These are phyloP conservation scores for Mortierella sp. DNA, from an alignment of 371 early-diverging fungal species.

Conservation along the genomic window DNA sequence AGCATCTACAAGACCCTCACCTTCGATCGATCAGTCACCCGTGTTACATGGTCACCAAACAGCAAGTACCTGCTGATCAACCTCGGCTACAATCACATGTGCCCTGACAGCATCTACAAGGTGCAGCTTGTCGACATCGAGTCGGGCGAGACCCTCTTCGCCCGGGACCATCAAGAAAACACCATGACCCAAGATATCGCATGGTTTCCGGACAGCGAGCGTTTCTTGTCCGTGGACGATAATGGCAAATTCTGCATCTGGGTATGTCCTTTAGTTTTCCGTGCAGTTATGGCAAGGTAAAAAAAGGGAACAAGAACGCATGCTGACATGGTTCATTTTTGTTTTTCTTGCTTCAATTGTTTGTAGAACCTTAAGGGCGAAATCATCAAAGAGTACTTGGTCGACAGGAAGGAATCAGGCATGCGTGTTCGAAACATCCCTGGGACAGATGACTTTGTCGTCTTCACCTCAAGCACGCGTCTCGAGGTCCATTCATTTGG, in stretches of 20 bases:
- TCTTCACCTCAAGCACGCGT: background rate
- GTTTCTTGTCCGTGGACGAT: conserved; percentile 26
- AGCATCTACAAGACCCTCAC: conserved; percentile 25
- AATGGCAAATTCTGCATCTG: conserved; percentile 23
- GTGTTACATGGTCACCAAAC: conserved; percentile 41
- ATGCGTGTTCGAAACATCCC: conserved; percentile 17
- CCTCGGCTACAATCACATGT: conserved; percentile 5
- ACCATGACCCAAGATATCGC: conserved; percentile 1
- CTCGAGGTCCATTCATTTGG: conserved; percentile 22
- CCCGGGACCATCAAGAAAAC: background rate
- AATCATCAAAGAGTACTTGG: conserved; percentile 14
- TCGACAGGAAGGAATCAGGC: background rate
- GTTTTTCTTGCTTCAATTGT: background rate
- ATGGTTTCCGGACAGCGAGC: conserved; percentile 43
- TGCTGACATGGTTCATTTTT: background rate
- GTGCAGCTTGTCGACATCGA: conserved; percentile 24
- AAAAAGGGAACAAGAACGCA: background rate
- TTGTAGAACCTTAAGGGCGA: conserved; percentile 32
- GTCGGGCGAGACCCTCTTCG: conserved; percentile 28
- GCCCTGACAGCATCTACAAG: background rate
- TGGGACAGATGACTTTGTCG: conserved; percentile 20
- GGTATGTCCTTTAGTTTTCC: conserved; percentile 17
- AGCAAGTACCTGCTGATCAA: conserved; percentile 30
- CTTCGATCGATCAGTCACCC: conserved; percentile 16
- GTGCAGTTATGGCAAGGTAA: background rate